These are phyloP conservation scores for Clavispora santaluciae DNA, from an alignment of 805 yeast genomes.

Conservation along the genomic window DNA sequence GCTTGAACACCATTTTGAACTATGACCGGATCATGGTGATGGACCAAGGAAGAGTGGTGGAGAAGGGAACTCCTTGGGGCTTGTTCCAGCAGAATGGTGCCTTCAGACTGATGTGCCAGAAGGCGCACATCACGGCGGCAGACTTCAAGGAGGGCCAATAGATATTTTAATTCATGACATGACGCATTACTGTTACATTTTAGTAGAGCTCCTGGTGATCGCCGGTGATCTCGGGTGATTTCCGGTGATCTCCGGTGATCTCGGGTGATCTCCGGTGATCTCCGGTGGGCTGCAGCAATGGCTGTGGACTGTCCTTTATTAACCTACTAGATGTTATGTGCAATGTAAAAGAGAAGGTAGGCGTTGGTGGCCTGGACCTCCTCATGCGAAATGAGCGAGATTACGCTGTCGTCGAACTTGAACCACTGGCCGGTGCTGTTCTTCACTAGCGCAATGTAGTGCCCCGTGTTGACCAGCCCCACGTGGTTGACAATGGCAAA, in stretches of 20 bases:
- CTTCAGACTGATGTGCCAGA: conserved; percentile 34
- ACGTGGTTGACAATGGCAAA: conserved; percentile 85
- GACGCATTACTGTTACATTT: no score
- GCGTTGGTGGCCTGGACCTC: conserved; percentile 72
- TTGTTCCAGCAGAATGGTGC: conserved; percentile 24
- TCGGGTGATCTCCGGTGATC: no score
- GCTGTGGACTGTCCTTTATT: neutral
- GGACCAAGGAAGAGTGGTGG: conserved; percentile 30
- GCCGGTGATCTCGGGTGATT: no score
- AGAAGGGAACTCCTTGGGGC: conserved; percentile 31
- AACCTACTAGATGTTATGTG: conserved; percentile 37
- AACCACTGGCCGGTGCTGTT: conserved; percentile 78
- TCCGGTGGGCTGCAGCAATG: no score
- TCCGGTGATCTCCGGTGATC: no score
- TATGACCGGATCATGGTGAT: conserved; percentile 33
- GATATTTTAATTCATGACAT: neutral
- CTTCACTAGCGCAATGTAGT: conserved; percentile 78
- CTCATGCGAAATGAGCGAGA: conserved; percentile 57
- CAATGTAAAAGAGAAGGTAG: conserved; percentile 69
- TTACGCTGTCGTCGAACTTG: conserved; percentile 83
- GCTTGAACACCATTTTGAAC: conserved; percentile 33
- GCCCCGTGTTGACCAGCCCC: conserved; percentile 95
- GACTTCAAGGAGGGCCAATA: conserved; percentile 19
- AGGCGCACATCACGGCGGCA: conserved; percentile 26
- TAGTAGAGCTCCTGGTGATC: no score